phyloP scores from a whole-genome alignment of 148 eudicot species.

The Arbutus unedo region DNA sequence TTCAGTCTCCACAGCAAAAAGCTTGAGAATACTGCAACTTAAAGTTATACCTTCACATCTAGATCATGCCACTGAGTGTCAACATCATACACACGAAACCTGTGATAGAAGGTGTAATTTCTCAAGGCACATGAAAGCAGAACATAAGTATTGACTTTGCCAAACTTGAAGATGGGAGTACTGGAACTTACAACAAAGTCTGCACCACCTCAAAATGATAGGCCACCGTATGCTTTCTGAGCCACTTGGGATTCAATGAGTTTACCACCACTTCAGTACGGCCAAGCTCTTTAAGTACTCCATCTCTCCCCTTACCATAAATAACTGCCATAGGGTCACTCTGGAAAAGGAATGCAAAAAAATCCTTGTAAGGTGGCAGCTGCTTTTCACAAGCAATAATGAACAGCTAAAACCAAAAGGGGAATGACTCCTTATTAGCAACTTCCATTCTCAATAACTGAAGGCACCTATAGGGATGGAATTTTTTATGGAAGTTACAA shows the following conservation, averaged over 20 bases:
- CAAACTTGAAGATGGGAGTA: slow-evolving; percentile 8
- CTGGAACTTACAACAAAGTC: slow-evolving; percentile 73
- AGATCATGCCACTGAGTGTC: slow-evolving; percentile 76
- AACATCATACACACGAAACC: slow-evolving; percentile 91
- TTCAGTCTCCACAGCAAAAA: not conserved
- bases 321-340: slow-evolving; percentile 93
- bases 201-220: slow-evolving; percentile 93
- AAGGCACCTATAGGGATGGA: not conserved
- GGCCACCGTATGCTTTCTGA: slow-evolving; percentile 53
- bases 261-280: slow-evolving; percentile 91
- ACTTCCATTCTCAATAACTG: not conserved
- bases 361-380: slow-evolving; percentile 7
- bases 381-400: slow-evolving; percentile 3
- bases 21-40: slow-evolving; percentile 3
- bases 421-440: not conserved
- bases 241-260: slow-evolving; percentile 86
- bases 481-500: not conserved
- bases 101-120: slow-evolving; percentile 34
- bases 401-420: slow-evolving; percentile 9
- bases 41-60: slow-evolving; percentile 67
- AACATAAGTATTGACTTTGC: not conserved
- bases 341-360: slow-evolving; percentile 41
- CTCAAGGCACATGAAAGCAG: slow-evolving; percentile 21
- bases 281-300: slow-evolving; percentile 85
- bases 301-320: slow-evolving; percentile 79